A percentile compares a stretch with the other conserved stretches of the same genome.
phyloP scores from a whole-genome alignment of 306 rosid species.

The Rubus parviflorus region DNA sequence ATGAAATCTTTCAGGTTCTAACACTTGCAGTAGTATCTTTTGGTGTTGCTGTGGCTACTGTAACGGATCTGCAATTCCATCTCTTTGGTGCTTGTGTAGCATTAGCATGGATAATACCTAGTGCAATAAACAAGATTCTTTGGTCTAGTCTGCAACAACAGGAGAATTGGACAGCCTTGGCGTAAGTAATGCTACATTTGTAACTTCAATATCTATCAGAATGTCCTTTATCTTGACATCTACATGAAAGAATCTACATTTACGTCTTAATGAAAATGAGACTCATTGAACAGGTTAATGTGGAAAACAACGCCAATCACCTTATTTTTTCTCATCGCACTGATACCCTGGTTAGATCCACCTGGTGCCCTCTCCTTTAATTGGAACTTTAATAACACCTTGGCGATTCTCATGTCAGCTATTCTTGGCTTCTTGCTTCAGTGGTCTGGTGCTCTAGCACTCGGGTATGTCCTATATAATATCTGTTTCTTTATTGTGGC shows the following conservation, averaged over 20 bases:
- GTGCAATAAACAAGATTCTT: constrained; percentile 80
- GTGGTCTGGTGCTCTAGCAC: constrained; percentile 90
- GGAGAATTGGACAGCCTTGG: constrained; percentile 87
- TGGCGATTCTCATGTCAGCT: constrained; percentile 63
- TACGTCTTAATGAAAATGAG: constrained; percentile 22
- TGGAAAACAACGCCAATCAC: constrained; percentile 92
- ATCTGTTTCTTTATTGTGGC: constrained; percentile 4
- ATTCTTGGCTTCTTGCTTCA: constrained; percentile 89
- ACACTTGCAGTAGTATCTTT: constrained; percentile 67
- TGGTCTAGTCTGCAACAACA: constrained; percentile 89
- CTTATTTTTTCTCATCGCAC: constrained; percentile 55
- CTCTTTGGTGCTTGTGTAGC: constrained; percentile 79
- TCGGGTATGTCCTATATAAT: constrained; percentile 56
- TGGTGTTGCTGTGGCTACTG: constrained; percentile 84
- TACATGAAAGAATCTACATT: not conserved
- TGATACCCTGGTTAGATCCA: constrained; percentile 81
- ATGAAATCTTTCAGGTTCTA: constrained; percentile 55
- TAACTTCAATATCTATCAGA: not conserved
- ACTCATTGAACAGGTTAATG: constrained; percentile 64
- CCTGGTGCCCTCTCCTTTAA: constrained; percentile 67
- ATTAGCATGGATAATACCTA: constrained; percentile 80
- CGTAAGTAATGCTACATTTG: constrained; percentile 44
- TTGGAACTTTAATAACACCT: constrained; percentile 61
- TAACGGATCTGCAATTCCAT: constrained; percentile 77
- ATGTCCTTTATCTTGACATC: constrained; percentile 9